Conservation (phyloP, 768 basidiomycete species). For the Lactifluus pinguis region DNA sequence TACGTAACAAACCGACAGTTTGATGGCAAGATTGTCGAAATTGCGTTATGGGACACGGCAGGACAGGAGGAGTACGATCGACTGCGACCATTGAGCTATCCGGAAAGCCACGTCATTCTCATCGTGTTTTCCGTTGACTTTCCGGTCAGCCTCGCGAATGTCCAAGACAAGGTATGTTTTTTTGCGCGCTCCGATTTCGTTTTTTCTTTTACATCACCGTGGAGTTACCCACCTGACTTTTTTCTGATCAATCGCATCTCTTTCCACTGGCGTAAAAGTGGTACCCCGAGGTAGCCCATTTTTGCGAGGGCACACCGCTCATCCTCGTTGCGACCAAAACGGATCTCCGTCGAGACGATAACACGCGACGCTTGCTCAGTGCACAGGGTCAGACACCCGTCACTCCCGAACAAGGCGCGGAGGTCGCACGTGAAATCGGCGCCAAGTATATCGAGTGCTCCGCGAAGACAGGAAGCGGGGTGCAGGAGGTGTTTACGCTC, state of each 20-base stretch:
- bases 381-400: conserved; percentile 85
- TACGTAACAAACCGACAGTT: conserved; percentile 82
- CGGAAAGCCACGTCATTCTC: conserved; percentile 84
- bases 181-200: conserved; percentile 17
- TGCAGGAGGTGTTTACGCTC: conserved; percentile 84
- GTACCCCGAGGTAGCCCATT: conserved; percentile 89
- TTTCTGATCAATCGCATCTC: background rate
- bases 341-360: conserved; percentile 80
- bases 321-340: conserved; percentile 92
- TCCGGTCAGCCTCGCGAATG: conserved; percentile 83
- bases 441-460: conserved; percentile 92
- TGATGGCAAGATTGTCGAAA: conserved; percentile 82
- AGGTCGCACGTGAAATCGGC: conserved; percentile 88
- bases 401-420: conserved; percentile 69
- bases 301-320: conserved; percentile 82
- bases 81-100: conserved; percentile 76
- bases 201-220: background rate
- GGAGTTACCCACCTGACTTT: background rate
- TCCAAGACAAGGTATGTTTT: conserved; percentile 68
- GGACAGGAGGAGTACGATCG: conserved; percentile 97
- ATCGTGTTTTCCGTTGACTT: conserved; percentile 94
- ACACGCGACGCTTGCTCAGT: conserved; percentile 77
- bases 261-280: conserved; percentile 42
- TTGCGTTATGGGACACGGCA: conserved; percentile 98
- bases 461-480: conserved; percentile 83